Evolutionary conservation across 1,284 basidiomycete genomes (phyloP).

Genomic region (Sphaerobolus stellatus): DNA sequence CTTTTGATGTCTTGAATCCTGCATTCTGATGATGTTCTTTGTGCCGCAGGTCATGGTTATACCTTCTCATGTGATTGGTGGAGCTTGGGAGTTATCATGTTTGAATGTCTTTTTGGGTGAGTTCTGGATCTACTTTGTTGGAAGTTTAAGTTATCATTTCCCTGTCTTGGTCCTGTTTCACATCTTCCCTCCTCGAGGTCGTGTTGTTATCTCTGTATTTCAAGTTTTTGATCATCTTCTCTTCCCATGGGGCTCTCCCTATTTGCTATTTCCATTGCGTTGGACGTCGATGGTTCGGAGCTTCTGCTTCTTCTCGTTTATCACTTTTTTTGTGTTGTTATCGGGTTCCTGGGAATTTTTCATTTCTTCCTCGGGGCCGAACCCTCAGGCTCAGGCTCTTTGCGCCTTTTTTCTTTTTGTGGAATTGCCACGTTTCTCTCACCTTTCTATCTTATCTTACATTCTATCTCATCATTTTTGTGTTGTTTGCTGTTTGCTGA

Average conservation of each 20-base stretch:
- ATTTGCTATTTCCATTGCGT: neutral
- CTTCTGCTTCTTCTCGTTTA: neutral
- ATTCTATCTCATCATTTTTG: neutral
- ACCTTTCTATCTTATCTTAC: neutral
- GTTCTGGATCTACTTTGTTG: no score
- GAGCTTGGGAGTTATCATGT: conserved; percentile 94
- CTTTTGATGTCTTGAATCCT: neutral
- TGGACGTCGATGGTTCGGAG: neutral
- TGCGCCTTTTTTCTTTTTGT: no score
- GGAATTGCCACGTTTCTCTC: no score
- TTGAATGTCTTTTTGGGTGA: conserved; percentile 85
- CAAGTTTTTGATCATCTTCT: neutral
- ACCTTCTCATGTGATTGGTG: conserved; percentile 97
- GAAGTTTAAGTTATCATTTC: no score
- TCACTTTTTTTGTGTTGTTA: neutral
- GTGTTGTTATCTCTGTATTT: neutral
- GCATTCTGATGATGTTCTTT: neutral
- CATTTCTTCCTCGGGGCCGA: neutral
- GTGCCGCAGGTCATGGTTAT: conserved; percentile 80
- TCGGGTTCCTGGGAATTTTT: neutral
- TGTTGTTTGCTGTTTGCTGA: conserved; percentile 18
- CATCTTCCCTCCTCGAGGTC: neutral
- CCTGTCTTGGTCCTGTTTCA: neutral
- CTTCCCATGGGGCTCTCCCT: neutral
- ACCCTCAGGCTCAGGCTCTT: no score